Base-by-base conservation (phyloP, 2,329 filamentous ascomycete species). In the Phialophora expanda region DNA sequence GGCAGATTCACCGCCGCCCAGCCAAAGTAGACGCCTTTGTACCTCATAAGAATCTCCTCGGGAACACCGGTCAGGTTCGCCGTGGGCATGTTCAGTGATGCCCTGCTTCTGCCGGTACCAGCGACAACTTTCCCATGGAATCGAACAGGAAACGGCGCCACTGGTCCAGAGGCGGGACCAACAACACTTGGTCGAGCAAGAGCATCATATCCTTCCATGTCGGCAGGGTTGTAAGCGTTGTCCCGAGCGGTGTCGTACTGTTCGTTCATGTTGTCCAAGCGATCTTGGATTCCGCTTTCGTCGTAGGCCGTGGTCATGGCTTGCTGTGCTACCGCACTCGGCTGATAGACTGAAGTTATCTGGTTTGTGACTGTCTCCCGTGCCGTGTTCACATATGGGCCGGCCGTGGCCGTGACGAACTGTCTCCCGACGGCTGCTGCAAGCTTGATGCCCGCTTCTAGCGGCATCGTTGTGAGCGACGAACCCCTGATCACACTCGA, bases 21-120 rank as follows among this genome's bases (percentile, higher is more conserved):
- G 2, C 86, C 88, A 46, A 89, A 86, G 71, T 88, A 91, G 6
- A 88, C 82, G 0, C 89, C 89, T 12, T 79, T 77, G 57, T 90
- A 79, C 2, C 84, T 82, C 67, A 84, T 76, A 24, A 81, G 78
- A 48, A 89, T 74, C 38, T 85, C 80, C 28, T 84, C 83, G 0
- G 85, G 79, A 0, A 89, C 78, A 9, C 80, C 81, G 0, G 72
- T 71, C 1, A 90, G 75, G 65, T 84, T 87, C 0, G 86, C 83
- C 0, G 84, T 86, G 0, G 86, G 85, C 1, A 83, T 77, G 0
- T 82, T 82, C 5, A 83, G 75, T 44, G 81, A 75, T 11, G 72
- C 68, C 3, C 72, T 73, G 14, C 79, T 78, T 44, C 76, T 71
- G 0, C 81, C 82, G 0, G 80, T 83, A 1, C 83, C 84, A 0